These are phyloP conservation scores for Golubevia pallescens DNA, from an alignment of 1,284 basidiomycete species.

Conservation along the genomic window DNA sequence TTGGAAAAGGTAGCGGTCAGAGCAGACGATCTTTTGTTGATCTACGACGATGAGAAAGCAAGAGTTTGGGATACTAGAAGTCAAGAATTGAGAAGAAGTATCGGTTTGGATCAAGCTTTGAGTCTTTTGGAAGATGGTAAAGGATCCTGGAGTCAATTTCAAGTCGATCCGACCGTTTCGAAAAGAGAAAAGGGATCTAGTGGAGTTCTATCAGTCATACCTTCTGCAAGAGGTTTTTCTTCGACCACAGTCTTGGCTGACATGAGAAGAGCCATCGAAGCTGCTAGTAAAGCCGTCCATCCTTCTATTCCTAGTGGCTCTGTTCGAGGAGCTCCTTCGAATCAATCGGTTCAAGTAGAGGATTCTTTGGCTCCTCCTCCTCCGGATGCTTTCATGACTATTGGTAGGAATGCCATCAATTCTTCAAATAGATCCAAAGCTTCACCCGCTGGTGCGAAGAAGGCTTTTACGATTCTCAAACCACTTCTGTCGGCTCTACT, in stretches of 20 bases:
- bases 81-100: conserved; percentile 83
- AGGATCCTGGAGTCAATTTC: conserved; percentile 29
- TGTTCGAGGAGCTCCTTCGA: conserved; percentile 1
- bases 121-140: conserved; percentile 72
- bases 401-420: too few species aligned
- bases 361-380: too few species aligned
- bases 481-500: conserved; percentile 39
- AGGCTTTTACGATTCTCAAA: conserved; percentile 33
- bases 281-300: conserved; percentile 28
- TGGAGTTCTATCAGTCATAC: conserved; percentile 34
- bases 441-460: conserved; percentile 20
- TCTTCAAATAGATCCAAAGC: too few species aligned
- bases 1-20: conserved; percentile 72
- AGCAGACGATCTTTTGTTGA: conserved; percentile 76
- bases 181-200: conserved; percentile 19
- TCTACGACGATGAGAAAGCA: conserved; percentile 79
- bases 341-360: too few species aligned
- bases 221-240: conserved; percentile 21
- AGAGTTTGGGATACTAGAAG: conserved; percentile 87
- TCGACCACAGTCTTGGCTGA: conserved; percentile 40
- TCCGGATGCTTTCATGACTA: too few species aligned
- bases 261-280: conserved; percentile 46
- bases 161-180: conserved; percentile 19
- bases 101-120: conserved; percentile 76
- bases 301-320: not conserved